Base-by-base conservation (phyloP, 208 protist genomes). In the Leishmania braziliensis region DNA sequence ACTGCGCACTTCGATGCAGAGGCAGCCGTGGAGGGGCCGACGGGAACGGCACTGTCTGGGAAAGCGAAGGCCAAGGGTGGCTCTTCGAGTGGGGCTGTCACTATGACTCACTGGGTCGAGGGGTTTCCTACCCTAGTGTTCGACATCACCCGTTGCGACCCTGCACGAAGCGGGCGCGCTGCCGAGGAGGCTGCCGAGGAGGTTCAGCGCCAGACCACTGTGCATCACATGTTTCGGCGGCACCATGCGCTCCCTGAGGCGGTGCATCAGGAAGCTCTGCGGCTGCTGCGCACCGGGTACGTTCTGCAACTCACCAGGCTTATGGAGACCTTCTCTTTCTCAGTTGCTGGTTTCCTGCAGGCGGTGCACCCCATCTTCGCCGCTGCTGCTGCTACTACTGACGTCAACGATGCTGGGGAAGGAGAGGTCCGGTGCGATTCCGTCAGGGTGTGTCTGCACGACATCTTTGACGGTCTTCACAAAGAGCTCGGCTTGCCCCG, bases 401-500 rank as follows among this genome's bases (percentile, higher is more conserved):
- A 56, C 36, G 6, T 2, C 18, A 70, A 26, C 74, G 66, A 14
- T 26, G 65, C 20, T 12, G 54, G 39, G 8, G 33, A 12, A 12
- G n/a, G 48, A 20, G 58, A 72, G 33, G 33, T 2, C 16, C 26
- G 12, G 23, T 9, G 51, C n/a, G 50, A 36, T 39, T 48, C 23
- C 48, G 54, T 66, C 71, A 58, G 39, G 20, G 65, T 62, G 48
- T 50, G 74, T 51, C 85, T 86, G 43, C 54, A 74, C 62, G 71
- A 83, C 33, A 83, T 87, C 39, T 88, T 95, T 72, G 87, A 88
- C 53, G 89, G 89, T 5, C 84, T 93, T 65, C 90, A 94, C 84
- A 84, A 87, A 29, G 93, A 96, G 65, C 74, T 95, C n/a, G 90
- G 90, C 43, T 78, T 96, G 71, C 86, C 90, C 33, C 89, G 87